A percentile compares a stretch with the other conserved stretches of the same genome.
Conservation (phyloP, 2,329 filamentous ascomycete species). For the Claviceps quebecensis region DNA sequence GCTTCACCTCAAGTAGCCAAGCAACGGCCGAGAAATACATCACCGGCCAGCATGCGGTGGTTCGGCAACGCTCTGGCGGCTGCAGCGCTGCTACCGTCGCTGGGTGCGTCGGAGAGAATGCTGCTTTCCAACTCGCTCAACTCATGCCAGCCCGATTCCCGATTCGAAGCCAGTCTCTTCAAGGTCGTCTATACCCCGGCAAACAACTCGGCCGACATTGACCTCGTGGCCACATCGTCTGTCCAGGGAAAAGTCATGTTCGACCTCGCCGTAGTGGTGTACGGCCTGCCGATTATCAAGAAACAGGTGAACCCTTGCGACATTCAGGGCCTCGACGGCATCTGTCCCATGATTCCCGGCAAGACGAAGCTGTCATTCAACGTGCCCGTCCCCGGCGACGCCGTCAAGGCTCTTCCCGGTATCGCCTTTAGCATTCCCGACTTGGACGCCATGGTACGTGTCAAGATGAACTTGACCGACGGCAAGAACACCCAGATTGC, state of each 20-base stretch:
- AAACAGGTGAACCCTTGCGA: constrained; percentile 59
- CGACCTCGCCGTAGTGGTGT: constrained; percentile 31
- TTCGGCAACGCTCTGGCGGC: constrained; percentile 1
- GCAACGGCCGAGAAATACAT: background rate
- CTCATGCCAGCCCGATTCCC: constrained; percentile 63
- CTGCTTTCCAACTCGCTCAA: constrained; percentile 52
- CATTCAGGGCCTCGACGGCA: constrained; percentile 45
- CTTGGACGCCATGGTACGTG: constrained; percentile 69
- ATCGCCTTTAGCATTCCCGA: constrained; percentile 84
- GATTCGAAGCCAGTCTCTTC: constrained; percentile 73
- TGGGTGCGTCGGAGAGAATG: constrained; percentile 4
- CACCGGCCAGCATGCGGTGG: constrained; percentile 2
- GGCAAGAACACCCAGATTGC: constrained; percentile 47
- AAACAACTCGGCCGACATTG: constrained; percentile 54
- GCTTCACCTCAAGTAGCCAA: background rate
- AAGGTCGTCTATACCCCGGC: constrained; percentile 60
- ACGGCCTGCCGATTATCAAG: constrained; percentile 52
- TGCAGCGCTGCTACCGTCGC: constrained; percentile 3
- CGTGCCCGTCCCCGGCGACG: constrained; percentile 39
- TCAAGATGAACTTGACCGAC: constrained; percentile 61
- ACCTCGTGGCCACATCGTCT: constrained; percentile 61
- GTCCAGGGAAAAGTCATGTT: constrained; percentile 53
- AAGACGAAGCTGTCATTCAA: constrained; percentile 62
- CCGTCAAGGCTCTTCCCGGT: constrained; percentile 53
- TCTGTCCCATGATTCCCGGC: constrained; percentile 83